These are phyloP conservation scores for Thalassiosira mediterranea DNA, from an alignment of 352 stramenopile species.

Conservation along the genomic window DNA sequence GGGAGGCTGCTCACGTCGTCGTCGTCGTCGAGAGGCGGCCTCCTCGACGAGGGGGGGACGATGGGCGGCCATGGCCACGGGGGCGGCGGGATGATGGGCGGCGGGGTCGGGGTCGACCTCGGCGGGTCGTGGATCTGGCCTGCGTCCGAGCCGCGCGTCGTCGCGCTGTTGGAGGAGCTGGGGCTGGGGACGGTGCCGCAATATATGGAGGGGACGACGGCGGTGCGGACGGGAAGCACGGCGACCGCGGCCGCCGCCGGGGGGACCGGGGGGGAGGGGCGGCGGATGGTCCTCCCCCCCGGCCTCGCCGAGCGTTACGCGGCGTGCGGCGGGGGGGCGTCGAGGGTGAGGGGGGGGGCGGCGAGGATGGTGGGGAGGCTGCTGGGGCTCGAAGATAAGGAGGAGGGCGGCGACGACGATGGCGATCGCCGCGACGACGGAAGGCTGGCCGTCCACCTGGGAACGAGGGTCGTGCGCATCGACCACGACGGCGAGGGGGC, in stretches of 20 bases:
- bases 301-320: constrained; percentile 13
- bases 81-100: constrained; percentile 1
- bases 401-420: not conserved
- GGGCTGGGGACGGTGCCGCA: constrained; percentile 8
- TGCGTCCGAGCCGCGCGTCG: constrained; percentile 13
- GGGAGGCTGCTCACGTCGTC: constrained; percentile 33
- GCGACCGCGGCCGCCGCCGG: too few relatives aligned
- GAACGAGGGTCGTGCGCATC: constrained; percentile 26
- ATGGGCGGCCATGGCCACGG: too few relatives aligned
- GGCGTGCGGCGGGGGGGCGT: constrained; percentile 28
- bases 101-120: constrained; percentile 12
- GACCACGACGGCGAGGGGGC: constrained; percentile 4
- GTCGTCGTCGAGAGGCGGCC: too few relatives aligned
- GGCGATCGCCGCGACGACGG: too few relatives aligned
- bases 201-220: constrained; percentile 19
- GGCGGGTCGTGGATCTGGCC: constrained; percentile 39
- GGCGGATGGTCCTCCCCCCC: constrained; percentile 6
- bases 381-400: constrained; percentile 9
- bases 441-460: constrained; percentile 18
- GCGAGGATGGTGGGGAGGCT: constrained; percentile 16
- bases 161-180: constrained; percentile 7
- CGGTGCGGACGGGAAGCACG: constrained; percentile 5
- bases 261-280: constrained; percentile 9
- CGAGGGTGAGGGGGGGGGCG: constrained; percentile 19
- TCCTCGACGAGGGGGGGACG: too few relatives aligned